Evolutionary conservation across 495 filamentous ascomycete genomes (phyloP), one percentile per base, ranked within the genome.

Genomic region (Daldinia loculata): DNA sequence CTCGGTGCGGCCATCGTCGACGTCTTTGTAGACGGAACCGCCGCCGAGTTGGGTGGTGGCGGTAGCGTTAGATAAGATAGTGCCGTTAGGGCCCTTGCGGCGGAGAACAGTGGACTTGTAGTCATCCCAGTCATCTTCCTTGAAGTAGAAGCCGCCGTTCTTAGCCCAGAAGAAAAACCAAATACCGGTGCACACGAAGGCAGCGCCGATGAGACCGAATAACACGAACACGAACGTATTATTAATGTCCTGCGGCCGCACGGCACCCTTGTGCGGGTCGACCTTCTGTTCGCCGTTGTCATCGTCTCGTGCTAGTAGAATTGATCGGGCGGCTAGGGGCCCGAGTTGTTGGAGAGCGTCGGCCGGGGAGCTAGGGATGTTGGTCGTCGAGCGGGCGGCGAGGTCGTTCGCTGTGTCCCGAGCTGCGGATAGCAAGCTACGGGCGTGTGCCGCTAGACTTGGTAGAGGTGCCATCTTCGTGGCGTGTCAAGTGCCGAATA

Each of bases 111-210:
- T 98, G 4, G 91, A 91, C 77, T 98, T 98, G 87, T 99, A 99
- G 70, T 99, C 95, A 1, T 97, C 94, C 95, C 95, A 99, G 80
- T 99, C 95, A 55, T 87, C 84, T 63, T 93, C 82, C 17, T 85
- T 86, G 85, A 92, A 99, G 63, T 90, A 80, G 82, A 98, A 98
- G 2, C 95, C 96, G 72, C 95, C 96, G 76, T 98, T 95, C 80
- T 91, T 93, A 60, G 94, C 93, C 91, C 91, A 96, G 87, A 98
- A 97, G 86, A 98, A 99, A 83, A 98, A 97, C 95, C 95, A 99
- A 68, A 98, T 92, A 22, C 81, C 84, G 0, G 85, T 87, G 22
- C 94, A 66, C 32, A 94, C 93, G 77, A 98, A 91, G 19, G 81
- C 88, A 3, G 87, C 90, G 32, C 93, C 93, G 59, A 98, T 84